Evolutionary conservation across 2,329 filamentous ascomycete genomes (phyloP).

Genomic region (Hawksworthiomyces lignivorus): DNA sequence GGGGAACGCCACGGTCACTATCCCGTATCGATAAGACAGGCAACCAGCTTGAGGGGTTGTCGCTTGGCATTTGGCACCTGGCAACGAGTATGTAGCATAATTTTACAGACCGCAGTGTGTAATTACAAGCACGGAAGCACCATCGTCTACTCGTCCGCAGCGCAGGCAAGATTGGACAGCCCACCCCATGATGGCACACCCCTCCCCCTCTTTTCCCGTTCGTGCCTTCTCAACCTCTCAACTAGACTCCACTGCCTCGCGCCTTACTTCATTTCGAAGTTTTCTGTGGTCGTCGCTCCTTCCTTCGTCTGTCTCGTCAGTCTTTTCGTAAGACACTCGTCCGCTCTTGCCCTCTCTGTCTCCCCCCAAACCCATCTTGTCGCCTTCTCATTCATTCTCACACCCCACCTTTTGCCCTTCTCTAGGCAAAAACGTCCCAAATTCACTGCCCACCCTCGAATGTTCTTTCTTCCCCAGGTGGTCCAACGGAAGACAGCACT

Average conservation of each 20-base stretch:
- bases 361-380: neutral
- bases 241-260: constrained; percentile 2
- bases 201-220: neutral
- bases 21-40: neutral
- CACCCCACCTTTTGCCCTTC: neutral
- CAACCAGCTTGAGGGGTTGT: neutral
- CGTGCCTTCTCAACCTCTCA: constrained; percentile 3
- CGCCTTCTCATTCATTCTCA: neutral
- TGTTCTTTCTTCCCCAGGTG: constrained; percentile 3
- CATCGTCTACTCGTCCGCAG: neutral
- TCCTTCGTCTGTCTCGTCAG: no score
- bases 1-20: neutral
- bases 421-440: no score
- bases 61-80: neutral
- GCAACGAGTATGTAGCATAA: neutral
- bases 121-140: neutral
- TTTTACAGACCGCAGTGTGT: neutral
- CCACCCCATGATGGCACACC: neutral
- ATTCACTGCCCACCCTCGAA: no score
- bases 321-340: no score
- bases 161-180: no score
- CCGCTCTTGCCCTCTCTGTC: no score
- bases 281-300: no score
- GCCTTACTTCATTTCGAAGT: constrained; percentile 1
- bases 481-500: neutral